Percentiles rank a stretch among this genome's conserved stretches.
Evolutionary conservation across 2,329 filamentous ascomycete species (phyloP).

Genomic region (Polytolypa hystricis): DNA sequence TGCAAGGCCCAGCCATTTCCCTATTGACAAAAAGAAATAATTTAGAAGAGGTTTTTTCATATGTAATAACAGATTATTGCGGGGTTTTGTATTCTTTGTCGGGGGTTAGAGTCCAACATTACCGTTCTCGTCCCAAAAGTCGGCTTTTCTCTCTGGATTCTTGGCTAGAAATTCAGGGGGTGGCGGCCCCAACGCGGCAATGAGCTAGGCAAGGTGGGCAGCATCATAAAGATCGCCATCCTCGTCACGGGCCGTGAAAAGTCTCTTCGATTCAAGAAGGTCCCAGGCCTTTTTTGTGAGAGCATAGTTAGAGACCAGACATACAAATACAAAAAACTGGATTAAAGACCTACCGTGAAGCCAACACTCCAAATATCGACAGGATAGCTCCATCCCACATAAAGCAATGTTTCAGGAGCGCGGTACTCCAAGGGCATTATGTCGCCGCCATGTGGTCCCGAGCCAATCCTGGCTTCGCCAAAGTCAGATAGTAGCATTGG

Average conservation of each 20-base stretch:
- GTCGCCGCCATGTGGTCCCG: slow-evolving; percentile 15
- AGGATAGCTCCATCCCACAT: slow-evolving; percentile 21
- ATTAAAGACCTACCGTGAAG: slow-evolving; percentile 17
- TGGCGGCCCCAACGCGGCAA: slow-evolving; percentile 32
- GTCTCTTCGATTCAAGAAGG: slow-evolving; percentile 30
- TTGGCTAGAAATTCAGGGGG: slow-evolving; percentile 24
- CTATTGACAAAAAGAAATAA: slow-evolving; percentile 9
- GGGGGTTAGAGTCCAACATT: slow-evolving; percentile 9
- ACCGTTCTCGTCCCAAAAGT: slow-evolving; percentile 30
- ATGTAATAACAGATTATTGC: too few species aligned
- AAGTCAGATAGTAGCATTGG: slow-evolving; percentile 22
- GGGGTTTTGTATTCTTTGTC: too few species aligned
- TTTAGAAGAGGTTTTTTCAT: too few species aligned
- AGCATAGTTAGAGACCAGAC: slow-evolving; percentile 4
- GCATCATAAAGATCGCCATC: slow-evolving; percentile 27
- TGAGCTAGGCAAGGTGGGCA: slow-evolving; percentile 36
- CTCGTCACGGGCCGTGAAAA: slow-evolving; percentile 32
- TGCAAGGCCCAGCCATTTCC: slow-evolving; percentile 19
- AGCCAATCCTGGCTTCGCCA: slow-evolving; percentile 21
- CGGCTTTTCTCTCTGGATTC: slow-evolving; percentile 17
- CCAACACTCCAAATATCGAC: slow-evolving; percentile 26
- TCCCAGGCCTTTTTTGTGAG: slow-evolving; percentile 32
- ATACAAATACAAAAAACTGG: slow-evolving; percentile 5
- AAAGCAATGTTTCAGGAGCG: slow-evolving; percentile 21
- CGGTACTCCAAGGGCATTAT: slow-evolving; percentile 22